Evolutionary conservation across 805 yeast genomes (phyloP), one percentile per base, ranked within the genome.

Genomic region (Henningerozyma blattae): DNA sequence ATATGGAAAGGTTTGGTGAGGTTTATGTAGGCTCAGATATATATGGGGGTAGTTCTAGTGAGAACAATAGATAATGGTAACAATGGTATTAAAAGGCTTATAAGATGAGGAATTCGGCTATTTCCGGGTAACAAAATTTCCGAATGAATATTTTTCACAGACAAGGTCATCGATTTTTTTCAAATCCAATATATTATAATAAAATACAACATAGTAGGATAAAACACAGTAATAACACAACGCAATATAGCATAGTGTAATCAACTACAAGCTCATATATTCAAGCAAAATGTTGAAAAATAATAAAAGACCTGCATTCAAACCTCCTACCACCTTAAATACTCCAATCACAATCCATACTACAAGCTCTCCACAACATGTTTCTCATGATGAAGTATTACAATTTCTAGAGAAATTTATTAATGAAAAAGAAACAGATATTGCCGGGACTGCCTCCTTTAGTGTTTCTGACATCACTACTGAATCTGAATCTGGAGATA

Each of bases 301-400:
- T 15, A 26, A 38, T 12, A 48, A 52, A 38, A 50, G 50, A 43
- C 22, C 44, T 8, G 48, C 40, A 3, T 34, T 32, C 18, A 32
- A 32, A 7, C 24, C 39, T 9, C 26, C 46, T 15, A 47, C 44
- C 18, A 27, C 56, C 10, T 37, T 54, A 20, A 48, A 49, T 34
- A 45, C 52, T 2, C 58, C 59, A 2, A 44, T 54, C 12, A 53
- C 42, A 17, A 41, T 51, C n/a, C 59, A 53, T 32, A 34, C 39
- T 17, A 42, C 39, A 13, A 40, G 39, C 6, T 28, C 28, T 10
- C 44, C 56, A 14, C 27, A 42, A 28, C 54, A 51, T 33, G 48
- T 48, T 16, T 42, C 47, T 9, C 44, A 47, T 31, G 54, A 50
- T 14, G 52, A 52, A 20, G 40, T 48, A 8, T 31, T 54, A 18